A percentile compares a stretch with the other conserved stretches of the same genome.
Evolutionary conservation across 75 land plant species (phyloP).

Genomic region (Picea sitchensis): DNA sequence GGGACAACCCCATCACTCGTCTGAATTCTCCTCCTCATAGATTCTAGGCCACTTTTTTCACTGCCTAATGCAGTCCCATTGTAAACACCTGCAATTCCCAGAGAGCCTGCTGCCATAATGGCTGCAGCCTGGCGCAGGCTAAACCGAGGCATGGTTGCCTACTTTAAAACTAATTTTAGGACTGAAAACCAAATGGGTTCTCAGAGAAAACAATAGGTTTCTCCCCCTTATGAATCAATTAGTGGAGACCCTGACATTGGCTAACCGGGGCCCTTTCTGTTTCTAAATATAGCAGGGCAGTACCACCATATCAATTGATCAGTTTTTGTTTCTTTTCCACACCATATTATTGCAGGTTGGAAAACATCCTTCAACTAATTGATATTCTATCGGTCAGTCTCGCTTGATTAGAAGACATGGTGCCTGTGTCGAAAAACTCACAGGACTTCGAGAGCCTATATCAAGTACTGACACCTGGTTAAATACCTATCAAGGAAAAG

Average conservation of each 20-base stretch:
- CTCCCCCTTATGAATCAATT: not conserved
- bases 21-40: slow-evolving; percentile 41
- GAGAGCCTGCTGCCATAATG: slow-evolving; percentile 14
- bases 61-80: slow-evolving; percentile 18
- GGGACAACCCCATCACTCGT: slow-evolving; percentile 61
- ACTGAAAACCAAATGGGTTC: not conserved
- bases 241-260: not conserved
- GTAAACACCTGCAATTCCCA: slow-evolving; percentile 14
- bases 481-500: no score
- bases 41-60: slow-evolving; percentile 19
- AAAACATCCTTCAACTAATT: no score
- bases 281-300: slow-evolving; percentile 5
- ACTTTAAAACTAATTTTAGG: not conserved
- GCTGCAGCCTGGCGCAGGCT: slow-evolving; percentile 20
- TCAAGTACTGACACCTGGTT: no score
- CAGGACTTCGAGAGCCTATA: no score
- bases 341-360: not conserved
- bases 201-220: not conserved
- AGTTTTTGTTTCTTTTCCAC: not conserved
- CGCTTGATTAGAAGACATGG: no score
- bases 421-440: no score
- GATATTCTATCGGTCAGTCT: no score
- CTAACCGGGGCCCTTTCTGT: not conserved
- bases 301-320: not conserved
- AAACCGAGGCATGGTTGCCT: slow-evolving; percentile 8